Evolutionary conservation across 2,329 filamentous ascomycete species (phyloP), one percentile per base, ranked within the genome.

Genomic region (Coniochaeta ligniaria): DNA sequence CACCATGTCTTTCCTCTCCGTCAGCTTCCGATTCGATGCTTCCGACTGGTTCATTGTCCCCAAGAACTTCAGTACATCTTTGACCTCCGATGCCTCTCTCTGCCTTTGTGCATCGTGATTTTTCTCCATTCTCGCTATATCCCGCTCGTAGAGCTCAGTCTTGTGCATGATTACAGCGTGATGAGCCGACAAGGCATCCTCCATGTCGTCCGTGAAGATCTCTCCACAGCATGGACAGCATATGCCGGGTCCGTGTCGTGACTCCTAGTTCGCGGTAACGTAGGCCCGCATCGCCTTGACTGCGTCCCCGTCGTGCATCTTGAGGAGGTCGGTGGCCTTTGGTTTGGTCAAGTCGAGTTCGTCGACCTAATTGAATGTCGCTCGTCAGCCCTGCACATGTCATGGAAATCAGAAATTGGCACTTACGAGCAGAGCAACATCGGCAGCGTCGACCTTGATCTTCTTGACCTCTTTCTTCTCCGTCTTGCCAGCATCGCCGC

Each of bases 281-380:
- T 73, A 92, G 0, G 85, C 84, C 61, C 75, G 80, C 78, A 94
- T 82, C 1, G 89, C 89, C 72, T 83, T 80, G 43, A 87, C 79
- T 1, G 83, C 83, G 69, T 91, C 81, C 2, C 90, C 91, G 57
- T 92, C 88, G 67, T 92, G 80, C 6, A 82, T 78, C 72, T 86
- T 88, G 6, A 95, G 79, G 58, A 94, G 73, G 63, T 94, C 90
- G 1, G 87, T 92, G 1, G 89, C 91, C 72, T 87, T 91, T 2
- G 76, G 67, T 73, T 91, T 92, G 1, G 83, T 75, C 38, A 94
- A 71, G 63, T 94, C 90, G 35, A 93, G 80, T 71, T 93, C 83
- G 56, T 90, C 85, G 14, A 89, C 79, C 86, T 87, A 61, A 24
- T 35, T 35, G 12, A 11, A 28, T 28, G 14, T 22, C 20, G 20